Base-by-base conservation (phyloP, 176 grass and related monocot genomes). In the Paspalum vaginatum region DNA sequence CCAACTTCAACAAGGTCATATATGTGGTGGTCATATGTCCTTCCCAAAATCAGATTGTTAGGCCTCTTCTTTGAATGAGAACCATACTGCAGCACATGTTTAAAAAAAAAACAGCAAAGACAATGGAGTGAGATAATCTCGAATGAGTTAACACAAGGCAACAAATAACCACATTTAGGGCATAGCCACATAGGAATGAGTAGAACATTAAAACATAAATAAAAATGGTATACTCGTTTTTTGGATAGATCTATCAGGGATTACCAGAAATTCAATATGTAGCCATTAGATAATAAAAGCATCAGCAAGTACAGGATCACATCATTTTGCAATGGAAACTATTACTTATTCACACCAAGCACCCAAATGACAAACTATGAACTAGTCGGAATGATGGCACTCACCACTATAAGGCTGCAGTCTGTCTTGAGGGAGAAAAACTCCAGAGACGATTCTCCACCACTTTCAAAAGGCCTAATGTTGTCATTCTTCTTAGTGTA, bases 61-160 rank as follows among this genome's bases (percentile, higher is more conserved):
- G 90, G 96, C 60, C 96, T 93, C 87, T 98, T 98, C 88, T 98
- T 98, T 76, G 92, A 93, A 89, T 98, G 96, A 66, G 92, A 91
- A 87, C 96, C 96, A 82, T 88, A 93, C 96, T 98, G 72, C 61
- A 83, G 24, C 49, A 52, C 13, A 54, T 45, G 54, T 43, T 53
- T 25, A 44, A 70, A 37, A 51, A 50, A 75, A 4, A 43, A 42
- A 44, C 27, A 32, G 32, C 32, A 1, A 79, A 63, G 84, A 82
- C 17, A 46, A 56, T 82, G n/a, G 62, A 61, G 2, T 49, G 54
- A 72, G 20, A 59, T 47, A 67, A 68, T 58, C 11, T 62, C 20
- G 41, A 2, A 32, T 32, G 32, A 32, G 32, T 26, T 26, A 74
- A 69, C 7, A 8, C 2, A 60, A 61, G 9, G 39, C 5, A 54